A percentile compares a stretch with the other conserved stretches of the same genome.
phyloP scores from a whole-genome alignment of 2,329 filamentous ascomycete species.

The Pseudogymnoascus sp. region DNA sequence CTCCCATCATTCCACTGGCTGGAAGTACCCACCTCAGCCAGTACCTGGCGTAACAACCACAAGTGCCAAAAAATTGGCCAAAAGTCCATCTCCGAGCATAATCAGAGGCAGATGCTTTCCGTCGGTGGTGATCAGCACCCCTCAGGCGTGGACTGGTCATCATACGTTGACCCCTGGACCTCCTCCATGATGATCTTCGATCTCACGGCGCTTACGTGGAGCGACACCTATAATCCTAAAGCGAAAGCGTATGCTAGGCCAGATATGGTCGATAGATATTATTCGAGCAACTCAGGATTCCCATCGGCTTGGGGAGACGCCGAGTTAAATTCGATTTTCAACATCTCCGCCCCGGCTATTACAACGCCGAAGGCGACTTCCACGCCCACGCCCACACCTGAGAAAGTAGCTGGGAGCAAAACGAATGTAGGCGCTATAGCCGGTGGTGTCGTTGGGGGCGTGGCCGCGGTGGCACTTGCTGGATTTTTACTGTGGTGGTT shows the following conservation, averaged over 20 bases:
- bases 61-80: not conserved
- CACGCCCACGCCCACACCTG: not conserved
- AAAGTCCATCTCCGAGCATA: not conserved
- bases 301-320: not conserved
- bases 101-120: not conserved
- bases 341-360: not conserved
- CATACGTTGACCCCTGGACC: slow-evolving; percentile 13
- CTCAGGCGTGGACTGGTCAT: not conserved
- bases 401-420: not conserved
- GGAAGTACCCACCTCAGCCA: not conserved
- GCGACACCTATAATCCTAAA: not conserved
- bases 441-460: slow-evolving; percentile 80
- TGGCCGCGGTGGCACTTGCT: slow-evolving; percentile 63
- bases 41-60: not conserved
- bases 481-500: slow-evolving; percentile 82
- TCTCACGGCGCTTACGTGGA: not conserved
- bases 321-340: not conserved
- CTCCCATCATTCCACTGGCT: not conserved
- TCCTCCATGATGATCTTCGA: not conserved
- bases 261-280: slow-evolving; percentile 13
- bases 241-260: slow-evolving; percentile 13
- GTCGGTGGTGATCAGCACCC: slow-evolving; percentile 7
- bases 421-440: slow-evolving; percentile 76
- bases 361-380: not conserved
- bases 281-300: not conserved